Evolutionary conservation across 129 eudicot species (phyloP), one percentile per base, ranked within the genome.

Genomic region (Chrysanthemum makinoi): DNA sequence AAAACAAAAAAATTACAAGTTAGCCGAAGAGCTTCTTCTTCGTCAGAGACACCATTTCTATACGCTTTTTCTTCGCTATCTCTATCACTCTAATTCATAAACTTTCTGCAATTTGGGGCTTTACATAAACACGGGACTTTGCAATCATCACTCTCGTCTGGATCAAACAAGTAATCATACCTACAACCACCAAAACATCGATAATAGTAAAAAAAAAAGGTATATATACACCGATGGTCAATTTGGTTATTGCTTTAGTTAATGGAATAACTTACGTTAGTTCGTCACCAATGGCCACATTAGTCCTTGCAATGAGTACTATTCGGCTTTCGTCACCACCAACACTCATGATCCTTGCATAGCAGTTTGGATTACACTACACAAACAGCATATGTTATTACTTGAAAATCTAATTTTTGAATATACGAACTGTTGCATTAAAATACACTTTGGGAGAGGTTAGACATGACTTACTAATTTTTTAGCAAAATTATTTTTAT

Each of bases 321-420:
- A 94, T 94, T 53, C 99, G 91, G 80, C 93, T 90, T 91, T 90
- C 91, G 35, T 94, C 99, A 59, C 82, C 81, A 10, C 99, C 99
- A 16, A 94, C 99, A 69, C 99, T 94, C 99, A 94, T 94, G 16
- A 94, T 94, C 85, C 99, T 86, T 65, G 99, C 99, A 74, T 90
- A 94, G 83, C 99, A 94, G 79, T 94, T 94, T 55, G 99, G 99
- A 83, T 81, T 82, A 80, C 99, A 94, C 98, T 93, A 82, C 9
- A 39, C 46, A 39, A 7, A 39, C 46, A 39, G 10, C 46, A 39
- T 39, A 39, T 39, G 8, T 39, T 39, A 39, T 39, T 39, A 8
- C 46, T 1, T 39, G 10, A 39, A 39, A 39, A 30, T 30, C 35
- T 30, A 30, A 30, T 3, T 30, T 30, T 30, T 30, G 35, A 30